Percentiles rank a stretch among this genome's conserved stretches.
These are phyloP conservation scores for Zygoascus sp. DNA, from an alignment of 1,139 yeast species.

Conservation along the genomic window DNA sequence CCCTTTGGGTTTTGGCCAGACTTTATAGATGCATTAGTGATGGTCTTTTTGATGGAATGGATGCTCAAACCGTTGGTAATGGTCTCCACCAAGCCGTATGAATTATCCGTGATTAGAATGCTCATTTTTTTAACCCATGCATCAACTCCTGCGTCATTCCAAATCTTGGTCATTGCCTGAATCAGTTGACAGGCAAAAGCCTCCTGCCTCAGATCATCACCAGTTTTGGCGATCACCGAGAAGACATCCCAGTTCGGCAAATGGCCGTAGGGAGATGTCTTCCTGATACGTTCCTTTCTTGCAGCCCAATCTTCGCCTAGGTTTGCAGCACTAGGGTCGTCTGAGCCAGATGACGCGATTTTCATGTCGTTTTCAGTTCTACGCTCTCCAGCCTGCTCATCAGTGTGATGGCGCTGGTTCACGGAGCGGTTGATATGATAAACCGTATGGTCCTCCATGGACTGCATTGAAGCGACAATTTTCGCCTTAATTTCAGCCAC, in stretches of 20 bases:
- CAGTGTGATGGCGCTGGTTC: constrained; percentile 27
- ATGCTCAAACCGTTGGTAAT: constrained; percentile 89
- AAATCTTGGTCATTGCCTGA: constrained; percentile 75
- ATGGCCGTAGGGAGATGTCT: constrained; percentile 76
- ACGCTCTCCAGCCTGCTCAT: constrained; percentile 81
- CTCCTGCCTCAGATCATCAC: constrained; percentile 92
- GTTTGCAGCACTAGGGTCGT: constrained; percentile 47
- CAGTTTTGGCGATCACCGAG: constrained; percentile 93
- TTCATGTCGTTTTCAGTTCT: constrained; percentile 87
- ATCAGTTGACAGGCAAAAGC: constrained; percentile 96
- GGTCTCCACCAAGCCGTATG: constrained; percentile 89
- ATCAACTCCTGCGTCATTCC: constrained; percentile 62
- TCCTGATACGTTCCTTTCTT: constrained; percentile 73
- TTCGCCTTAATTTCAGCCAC: constrained; percentile 66
- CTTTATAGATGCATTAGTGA: constrained; percentile 67
- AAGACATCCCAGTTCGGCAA: constrained; percentile 89
- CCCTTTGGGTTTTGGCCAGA: constrained; percentile 66
- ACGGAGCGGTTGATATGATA: constrained; percentile 49
- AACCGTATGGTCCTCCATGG: constrained; percentile 59
- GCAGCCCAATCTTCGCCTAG: constrained; percentile 91
- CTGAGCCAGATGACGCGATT: constrained; percentile 49
- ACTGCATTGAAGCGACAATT: constrained; percentile 84
- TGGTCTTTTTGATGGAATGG: constrained; percentile 88
- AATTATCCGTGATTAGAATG: constrained; percentile 83
- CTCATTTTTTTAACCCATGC: constrained; percentile 94